These are phyloP conservation scores for Penicillium sp. DNA, from an alignment of 2,329 filamentous ascomycete species.

Conservation along the genomic window DNA sequence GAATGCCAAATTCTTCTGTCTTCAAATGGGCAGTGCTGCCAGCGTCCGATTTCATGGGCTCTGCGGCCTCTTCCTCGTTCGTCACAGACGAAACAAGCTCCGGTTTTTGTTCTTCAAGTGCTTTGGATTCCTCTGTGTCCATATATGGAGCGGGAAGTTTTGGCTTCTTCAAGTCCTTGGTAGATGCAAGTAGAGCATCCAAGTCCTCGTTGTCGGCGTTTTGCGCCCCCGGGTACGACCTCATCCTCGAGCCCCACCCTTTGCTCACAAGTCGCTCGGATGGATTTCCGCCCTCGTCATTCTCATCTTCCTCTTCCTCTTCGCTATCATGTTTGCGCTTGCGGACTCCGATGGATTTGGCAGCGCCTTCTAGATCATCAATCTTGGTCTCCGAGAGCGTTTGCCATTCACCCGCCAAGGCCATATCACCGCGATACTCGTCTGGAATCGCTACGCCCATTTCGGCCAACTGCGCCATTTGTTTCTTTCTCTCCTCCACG, in stretches of 20 bases:
- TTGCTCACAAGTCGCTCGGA: constrained; percentile 39
- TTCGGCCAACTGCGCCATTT: constrained; percentile 83
- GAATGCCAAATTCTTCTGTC: constrained; percentile 29
- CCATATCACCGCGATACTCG: constrained; percentile 75
- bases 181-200: constrained; percentile 47
- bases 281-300: constrained; percentile 34
- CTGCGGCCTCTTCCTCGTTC: constrained; percentile 18
- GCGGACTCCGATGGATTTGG: constrained; percentile 45
- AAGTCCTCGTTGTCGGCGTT: constrained; percentile 42
- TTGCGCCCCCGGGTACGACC: constrained; percentile 42
- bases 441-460: constrained; percentile 85
- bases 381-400: constrained; percentile 57
- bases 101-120: constrained; percentile 11
- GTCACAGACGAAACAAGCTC: constrained; percentile 15
- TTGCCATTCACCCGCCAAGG: constrained; percentile 87
- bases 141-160: constrained; percentile 21
- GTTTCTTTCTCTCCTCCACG: constrained; percentile 72
- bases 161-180: constrained; percentile 41
- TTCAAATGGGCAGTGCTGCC: constrained; percentile 23
- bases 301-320: constrained; percentile 49
- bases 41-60: constrained; percentile 14
- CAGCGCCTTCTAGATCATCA: constrained; percentile 40
- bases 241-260: constrained; percentile 48
- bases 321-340: constrained; percentile 50
- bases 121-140: constrained; percentile 10